phyloP scores from a whole-genome alignment of 2,329 filamentous ascomycete species.

The Elsinoe ampelina region DNA sequence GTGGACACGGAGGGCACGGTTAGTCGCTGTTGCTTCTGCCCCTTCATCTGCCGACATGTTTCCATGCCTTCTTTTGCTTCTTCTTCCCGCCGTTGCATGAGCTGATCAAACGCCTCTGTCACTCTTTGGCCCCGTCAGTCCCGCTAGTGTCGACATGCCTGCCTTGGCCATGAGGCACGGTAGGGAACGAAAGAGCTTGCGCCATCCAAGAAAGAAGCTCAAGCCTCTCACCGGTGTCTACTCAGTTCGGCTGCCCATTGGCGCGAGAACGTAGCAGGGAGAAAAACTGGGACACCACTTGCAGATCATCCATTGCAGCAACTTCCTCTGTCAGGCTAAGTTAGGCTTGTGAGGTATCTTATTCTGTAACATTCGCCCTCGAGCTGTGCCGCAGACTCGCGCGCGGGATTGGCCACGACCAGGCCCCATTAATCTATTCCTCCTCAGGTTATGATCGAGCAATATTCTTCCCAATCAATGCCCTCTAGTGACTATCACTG shows the following conservation, averaged over 20 bases:
- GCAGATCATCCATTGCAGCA: conserved; percentile 4
- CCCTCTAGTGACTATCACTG: conserved; percentile 11
- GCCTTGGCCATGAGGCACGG: not conserved
- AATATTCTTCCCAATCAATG: conserved; percentile 11
- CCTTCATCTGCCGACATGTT: conserved; percentile 9
- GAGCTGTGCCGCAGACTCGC: not conserved
- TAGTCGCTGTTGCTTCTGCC: not conserved
- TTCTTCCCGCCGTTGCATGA: conserved; percentile 4
- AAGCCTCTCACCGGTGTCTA: conserved; percentile 7
- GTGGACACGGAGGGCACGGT: too few relatives aligned
- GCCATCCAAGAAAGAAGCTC: conserved; percentile 2
- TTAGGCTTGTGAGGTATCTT: not conserved
- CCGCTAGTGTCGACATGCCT: conserved; percentile 4
- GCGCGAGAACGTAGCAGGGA: not conserved
- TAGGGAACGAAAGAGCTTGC: not conserved
- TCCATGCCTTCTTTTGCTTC: not conserved
- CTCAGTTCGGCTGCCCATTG: conserved; percentile 6
- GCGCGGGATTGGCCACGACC: not conserved
- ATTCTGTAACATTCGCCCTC: not conserved
- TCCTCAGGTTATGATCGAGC: conserved; percentile 9
- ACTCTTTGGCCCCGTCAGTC: not conserved
- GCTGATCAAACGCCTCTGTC: conserved; percentile 3
- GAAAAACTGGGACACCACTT: conserved; percentile 7
- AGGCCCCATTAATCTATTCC: conserved; percentile 12
- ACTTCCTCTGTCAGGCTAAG: conserved; percentile 4